Evolutionary conservation across 345 rosid genomes (phyloP), one percentile per base, ranked within the genome.

Genomic region (Syzygium oleosum): DNA sequence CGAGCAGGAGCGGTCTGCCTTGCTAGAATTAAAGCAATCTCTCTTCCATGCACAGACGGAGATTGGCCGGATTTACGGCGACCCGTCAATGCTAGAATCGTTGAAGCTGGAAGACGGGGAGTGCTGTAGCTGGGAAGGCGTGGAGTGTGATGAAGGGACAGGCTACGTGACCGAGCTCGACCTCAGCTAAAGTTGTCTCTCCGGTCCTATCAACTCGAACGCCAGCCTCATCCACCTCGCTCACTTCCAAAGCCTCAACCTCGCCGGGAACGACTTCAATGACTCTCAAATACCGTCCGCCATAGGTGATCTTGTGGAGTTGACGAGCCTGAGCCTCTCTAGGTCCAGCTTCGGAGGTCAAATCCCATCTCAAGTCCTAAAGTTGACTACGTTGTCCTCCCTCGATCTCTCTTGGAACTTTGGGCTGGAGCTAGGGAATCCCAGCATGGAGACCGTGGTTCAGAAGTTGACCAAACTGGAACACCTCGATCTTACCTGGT

Each of bases 221-320:
- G 85, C 83, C n/a, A 87, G 51, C 84, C 86, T 90, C 65, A 88
- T 87, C 51, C 86, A 22, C 31, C 90, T 90, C 7, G 53, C 53
- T 41, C 90, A 88, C 55, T 73, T 90, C 9, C 87, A 51, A 49
- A 85, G 52, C 73, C 91, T 90, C 25, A 86, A 88, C 49, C 88
- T 88, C 14, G 51, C 87, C 4, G 5, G 1, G 52, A 90, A 87
- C 29, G 2, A 52, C 59, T 86, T 90, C 85, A 31, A 55, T 9
- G 11, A 13, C 51, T 80, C 89, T n/a, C 5, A 27, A 43, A 53
- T 87, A 38, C 91, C 89, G 4, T 65, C 84, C 3, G 10, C 31
- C 65, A 41, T 87, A 38, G 80, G 86, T n/a, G 38, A 86, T n/a
- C 83, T 86, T 65, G n/a, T n/a, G 58, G 55, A 56, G 52, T 58